Evolutionary conservation across 140 eudicot species (phyloP).

Genomic region (Bidens hawaiensis): DNA sequence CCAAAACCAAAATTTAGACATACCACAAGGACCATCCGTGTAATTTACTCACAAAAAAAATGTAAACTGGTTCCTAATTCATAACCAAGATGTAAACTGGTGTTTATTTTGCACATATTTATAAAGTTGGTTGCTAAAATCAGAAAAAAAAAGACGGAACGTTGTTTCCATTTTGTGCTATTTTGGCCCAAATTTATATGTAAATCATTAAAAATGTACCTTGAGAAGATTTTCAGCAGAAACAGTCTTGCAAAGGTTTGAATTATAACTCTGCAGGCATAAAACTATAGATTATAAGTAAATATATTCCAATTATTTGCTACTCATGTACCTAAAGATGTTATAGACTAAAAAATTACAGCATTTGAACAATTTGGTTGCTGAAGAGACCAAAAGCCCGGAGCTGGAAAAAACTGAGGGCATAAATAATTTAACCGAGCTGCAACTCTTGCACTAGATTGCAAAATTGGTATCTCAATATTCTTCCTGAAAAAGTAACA

Average conservation of each 20-base stretch:
- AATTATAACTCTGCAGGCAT: conserved; percentile 39
- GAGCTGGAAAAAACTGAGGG: conserved; percentile 91
- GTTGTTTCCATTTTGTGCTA: not conserved
- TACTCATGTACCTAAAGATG: conserved; percentile 1
- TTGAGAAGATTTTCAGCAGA: conserved; percentile 93
- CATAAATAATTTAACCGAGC: conserved; percentile 77
- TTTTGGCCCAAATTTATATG: not conserved
- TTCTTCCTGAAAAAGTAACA: conserved; percentile 54
- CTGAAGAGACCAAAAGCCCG: conserved; percentile 82
- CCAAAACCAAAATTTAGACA: too few species aligned
- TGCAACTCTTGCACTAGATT: conserved; percentile 73
- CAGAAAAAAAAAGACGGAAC: not conserved
- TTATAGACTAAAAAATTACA: conserved; percentile 32
- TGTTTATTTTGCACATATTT: not conserved
- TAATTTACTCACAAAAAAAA: too few species aligned
- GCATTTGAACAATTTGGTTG: conserved; percentile 22
- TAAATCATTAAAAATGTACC: conserved; percentile 34
- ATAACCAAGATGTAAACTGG: not conserved
- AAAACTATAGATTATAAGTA: not conserved
- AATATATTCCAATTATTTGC: not conserved
- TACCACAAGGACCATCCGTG: too few species aligned
- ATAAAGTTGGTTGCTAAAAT: not conserved
- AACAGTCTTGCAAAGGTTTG: conserved; percentile 29
- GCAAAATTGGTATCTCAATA: conserved; percentile 64
- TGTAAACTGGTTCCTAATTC: not conserved